Base-by-base conservation (phyloP, 352 stramenopile genomes). In the Blastocystis sp. region DNA sequence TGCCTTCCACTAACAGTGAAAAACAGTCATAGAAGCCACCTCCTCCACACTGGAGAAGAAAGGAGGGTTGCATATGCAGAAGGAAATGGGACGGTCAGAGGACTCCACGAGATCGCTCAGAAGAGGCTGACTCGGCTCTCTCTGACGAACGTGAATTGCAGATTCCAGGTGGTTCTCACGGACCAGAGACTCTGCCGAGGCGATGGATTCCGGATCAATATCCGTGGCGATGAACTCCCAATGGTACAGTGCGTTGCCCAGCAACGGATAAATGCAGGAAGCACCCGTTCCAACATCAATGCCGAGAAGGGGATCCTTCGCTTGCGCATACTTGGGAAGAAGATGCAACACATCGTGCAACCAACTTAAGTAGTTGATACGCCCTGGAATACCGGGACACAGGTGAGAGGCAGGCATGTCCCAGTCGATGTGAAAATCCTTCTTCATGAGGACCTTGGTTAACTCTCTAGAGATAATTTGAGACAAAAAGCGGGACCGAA, bases 11-110 rank as follows among this genome's bases (percentile, higher is more conserved):
- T 80, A 56, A 2, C 3, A 14, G 9, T 77, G 23, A 80, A 14
- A 80, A n/a, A 2, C 17, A 28, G 2, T 80, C 14, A 7, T 56
- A 60, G 53, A n/a, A 56, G 5, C 0, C 17, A 87, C 59, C n/a
- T 87, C 77, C 14, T 87, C 77, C 11, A 21, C 11, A 41, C 41
- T 64, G n/a, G 38, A 41, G n/a, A 76, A 87, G 53, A 87, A 87
- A 28, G 77, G 77, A 62, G 77, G 77, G n/a, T 87, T 87, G 38
- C 77, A 87, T 56, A 87, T 87, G 38, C 34, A 87, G 45, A 87
- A 87, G n/a, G 10, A 34, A 34, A 77, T 19, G 2, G 17, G 59
- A 0, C 41, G 11, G 19, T 65, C 2, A 21, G 11, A 4, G 19
- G 40, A 28, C 10, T n/a, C 52, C 19, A 87, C n/a, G 40, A 40